These are phyloP conservation scores for Novymonas esmeraldas DNA, from an alignment of 208 protist species.

Conservation along the genomic window DNA sequence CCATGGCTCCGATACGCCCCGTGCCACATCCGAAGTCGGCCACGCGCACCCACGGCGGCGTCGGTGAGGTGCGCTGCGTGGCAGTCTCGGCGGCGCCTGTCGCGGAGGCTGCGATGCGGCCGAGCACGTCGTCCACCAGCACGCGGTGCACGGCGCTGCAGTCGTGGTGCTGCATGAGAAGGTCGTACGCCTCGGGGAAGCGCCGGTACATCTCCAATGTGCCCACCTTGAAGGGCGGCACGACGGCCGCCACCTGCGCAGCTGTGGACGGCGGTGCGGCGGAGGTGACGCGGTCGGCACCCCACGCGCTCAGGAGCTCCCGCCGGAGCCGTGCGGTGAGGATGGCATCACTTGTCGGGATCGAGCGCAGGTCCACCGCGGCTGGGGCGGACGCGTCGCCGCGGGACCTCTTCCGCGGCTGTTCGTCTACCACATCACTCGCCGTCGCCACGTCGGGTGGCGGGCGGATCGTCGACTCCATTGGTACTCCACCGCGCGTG, in stretches of 20 bases:
- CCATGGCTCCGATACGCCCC: slow-evolving; percentile 67
- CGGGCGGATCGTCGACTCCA: too few relatives aligned
- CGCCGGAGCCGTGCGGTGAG: slow-evolving; percentile 25
- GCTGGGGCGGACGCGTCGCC: not conserved
- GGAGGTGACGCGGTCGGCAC: not conserved
- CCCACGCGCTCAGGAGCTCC: slow-evolving; percentile 40
- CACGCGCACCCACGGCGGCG: slow-evolving; percentile 40
- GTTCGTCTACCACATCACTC: not conserved
- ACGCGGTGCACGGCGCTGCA: slow-evolving; percentile 47
- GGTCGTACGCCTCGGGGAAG: slow-evolving; percentile 77
- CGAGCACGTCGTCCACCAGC: slow-evolving; percentile 53
- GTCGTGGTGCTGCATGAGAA: slow-evolving; percentile 78
- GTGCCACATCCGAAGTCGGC: slow-evolving; percentile 86
- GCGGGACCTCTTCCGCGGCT: slow-evolving; percentile 10
- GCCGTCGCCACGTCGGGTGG: too few relatives aligned
- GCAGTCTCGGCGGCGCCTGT: not conserved
- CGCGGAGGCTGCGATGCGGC: slow-evolving; percentile 18
- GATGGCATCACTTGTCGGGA: slow-evolving; percentile 17
- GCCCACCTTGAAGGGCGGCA: slow-evolving; percentile 81
- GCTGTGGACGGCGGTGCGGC: not conserved
- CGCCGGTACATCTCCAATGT: slow-evolving; percentile 83
- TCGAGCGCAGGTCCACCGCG: not conserved
- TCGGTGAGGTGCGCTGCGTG: not conserved
- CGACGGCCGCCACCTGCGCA: slow-evolving; percentile 13
- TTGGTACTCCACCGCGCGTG: too few relatives aligned